Conservation (phyloP, 1,284 basidiomycete genomes). For the Ustilago cynodontis region DNA sequence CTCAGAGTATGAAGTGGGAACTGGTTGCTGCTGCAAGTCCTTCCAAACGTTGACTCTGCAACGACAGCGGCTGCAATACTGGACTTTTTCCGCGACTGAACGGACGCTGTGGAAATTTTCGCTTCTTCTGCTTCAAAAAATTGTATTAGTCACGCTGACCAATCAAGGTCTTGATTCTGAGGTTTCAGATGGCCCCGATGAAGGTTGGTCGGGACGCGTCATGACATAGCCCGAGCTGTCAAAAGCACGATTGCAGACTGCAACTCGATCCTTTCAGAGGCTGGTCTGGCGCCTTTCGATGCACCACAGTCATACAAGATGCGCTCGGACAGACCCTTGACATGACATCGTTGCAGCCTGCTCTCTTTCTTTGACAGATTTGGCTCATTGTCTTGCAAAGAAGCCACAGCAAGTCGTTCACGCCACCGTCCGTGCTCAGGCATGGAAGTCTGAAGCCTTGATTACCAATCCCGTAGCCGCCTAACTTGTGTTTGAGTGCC, state of each 20-base stretch:
- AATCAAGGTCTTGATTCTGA: background rate
- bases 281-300: background rate
- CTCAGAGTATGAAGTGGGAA: background rate
- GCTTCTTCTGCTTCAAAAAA: background rate
- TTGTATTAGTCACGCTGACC: conserved; percentile 30
- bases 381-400: no score
- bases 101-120: conserved; percentile 12
- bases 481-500: background rate
- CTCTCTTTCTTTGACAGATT: no score
- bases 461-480: conserved; percentile 18
- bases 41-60: background rate
- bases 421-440: background rate
- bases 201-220: conserved; percentile 32
- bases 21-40: background rate
- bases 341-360: conserved; percentile 8
- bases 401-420: background rate
- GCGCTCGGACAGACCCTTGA: conserved; percentile 20
- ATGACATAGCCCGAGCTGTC: conserved; percentile 34
- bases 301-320: conserved; percentile 16
- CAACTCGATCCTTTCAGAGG: conserved; percentile 11
- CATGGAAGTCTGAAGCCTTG: conserved; percentile 1
- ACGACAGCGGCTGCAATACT: background rate
- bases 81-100: background rate
- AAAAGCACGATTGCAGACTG: background rate
- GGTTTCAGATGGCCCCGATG: background rate